These are phyloP conservation scores for Flueggea neowawraea DNA, from an alignment of 441 rosid genomes.

Conservation along the genomic window DNA sequence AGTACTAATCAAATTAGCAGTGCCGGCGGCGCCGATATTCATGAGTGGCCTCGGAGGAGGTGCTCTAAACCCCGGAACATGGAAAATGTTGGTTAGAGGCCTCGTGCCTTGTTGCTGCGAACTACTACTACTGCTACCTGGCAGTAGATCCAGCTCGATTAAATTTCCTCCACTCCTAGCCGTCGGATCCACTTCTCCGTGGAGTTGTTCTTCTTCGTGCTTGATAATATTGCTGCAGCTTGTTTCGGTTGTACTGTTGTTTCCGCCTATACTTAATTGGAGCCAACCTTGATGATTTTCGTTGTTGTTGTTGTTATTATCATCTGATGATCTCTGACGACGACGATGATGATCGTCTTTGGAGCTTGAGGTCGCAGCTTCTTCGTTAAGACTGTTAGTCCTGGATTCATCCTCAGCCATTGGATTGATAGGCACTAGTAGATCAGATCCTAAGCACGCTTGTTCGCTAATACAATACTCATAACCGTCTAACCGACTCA, in stretches of 20 bases:
- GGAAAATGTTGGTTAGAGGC: slow-evolving; percentile 20
- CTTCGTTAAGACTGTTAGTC: slow-evolving; percentile 53
- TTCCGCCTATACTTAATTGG: slow-evolving; percentile 67
- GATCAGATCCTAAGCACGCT: slow-evolving; percentile 55
- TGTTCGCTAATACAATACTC: slow-evolving; percentile 27
- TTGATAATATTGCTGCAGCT: slow-evolving; percentile 30
- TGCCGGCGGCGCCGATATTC: slow-evolving; percentile 16
- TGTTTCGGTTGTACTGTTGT: slow-evolving; percentile 1
- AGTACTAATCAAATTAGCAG: slow-evolving; percentile 19
- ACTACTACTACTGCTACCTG: slow-evolving; percentile 30
- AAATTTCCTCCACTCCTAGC: slow-evolving; percentile 30
- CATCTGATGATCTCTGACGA: neutral
- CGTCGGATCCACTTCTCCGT: neutral
- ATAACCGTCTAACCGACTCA: slow-evolving; percentile 39
- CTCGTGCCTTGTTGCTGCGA: neutral
- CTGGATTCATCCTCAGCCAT: slow-evolving; percentile 93
- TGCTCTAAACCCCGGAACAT: slow-evolving; percentile 28
- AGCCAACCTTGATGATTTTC: slow-evolving; percentile 56
- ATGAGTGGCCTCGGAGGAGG: slow-evolving; percentile 25
- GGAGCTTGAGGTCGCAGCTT: slow-evolving; percentile 46
- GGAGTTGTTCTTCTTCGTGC: slow-evolving; percentile 9
- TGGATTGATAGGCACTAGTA: slow-evolving; percentile 27
- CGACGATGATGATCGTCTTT: slow-evolving; percentile 32
- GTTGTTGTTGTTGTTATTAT: neutral
- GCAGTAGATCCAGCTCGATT: slow-evolving; percentile 76